These are phyloP conservation scores for Leonotis leonurus DNA, from an alignment of 257 asterid species.

Conservation along the genomic window DNA sequence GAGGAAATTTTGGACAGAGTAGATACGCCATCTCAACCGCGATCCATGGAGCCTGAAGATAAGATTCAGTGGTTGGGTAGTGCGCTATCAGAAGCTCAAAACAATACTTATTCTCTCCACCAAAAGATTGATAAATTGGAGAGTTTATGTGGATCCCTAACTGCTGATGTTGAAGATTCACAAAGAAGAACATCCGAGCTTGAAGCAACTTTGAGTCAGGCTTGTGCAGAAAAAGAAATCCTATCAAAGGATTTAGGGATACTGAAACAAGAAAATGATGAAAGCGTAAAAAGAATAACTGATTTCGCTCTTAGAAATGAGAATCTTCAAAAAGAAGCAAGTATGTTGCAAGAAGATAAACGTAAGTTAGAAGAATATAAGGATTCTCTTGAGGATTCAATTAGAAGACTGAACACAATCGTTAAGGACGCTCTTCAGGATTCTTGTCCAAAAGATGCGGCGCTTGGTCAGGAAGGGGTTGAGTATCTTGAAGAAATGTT, in stretches of 20 bases:
- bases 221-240: conserved; percentile 51
- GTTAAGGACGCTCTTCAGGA: conserved; percentile 53
- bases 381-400: conserved; percentile 37
- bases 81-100: conserved; percentile 63
- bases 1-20: conserved; percentile 69
- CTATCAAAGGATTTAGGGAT: conserved; percentile 53
- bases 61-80: conserved; percentile 74
- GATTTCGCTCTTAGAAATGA: conserved; percentile 31
- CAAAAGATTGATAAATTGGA: conserved; percentile 63
- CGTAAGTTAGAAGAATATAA: conserved; percentile 48
- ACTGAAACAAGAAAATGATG: conserved; percentile 40
- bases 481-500: conserved; percentile 50
- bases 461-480: conserved; percentile 39
- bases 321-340: conserved; percentile 46
- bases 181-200: conserved; percentile 50
- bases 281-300: conserved; percentile 32
- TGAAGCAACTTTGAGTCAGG: conserved; percentile 48
- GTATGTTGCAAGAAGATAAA: conserved; percentile 46
- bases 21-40: conserved; percentile 72
- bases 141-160: conserved; percentile 44
- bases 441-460: conserved; percentile 39
- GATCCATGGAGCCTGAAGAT: conserved; percentile 79
- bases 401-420: conserved; percentile 54
- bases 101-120: conserved; percentile 62
- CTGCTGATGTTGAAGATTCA: conserved; percentile 59